These are phyloP conservation scores for Phanerochaete sordida DNA, from an alignment of 768 basidiomycete species.

Conservation along the genomic window DNA sequence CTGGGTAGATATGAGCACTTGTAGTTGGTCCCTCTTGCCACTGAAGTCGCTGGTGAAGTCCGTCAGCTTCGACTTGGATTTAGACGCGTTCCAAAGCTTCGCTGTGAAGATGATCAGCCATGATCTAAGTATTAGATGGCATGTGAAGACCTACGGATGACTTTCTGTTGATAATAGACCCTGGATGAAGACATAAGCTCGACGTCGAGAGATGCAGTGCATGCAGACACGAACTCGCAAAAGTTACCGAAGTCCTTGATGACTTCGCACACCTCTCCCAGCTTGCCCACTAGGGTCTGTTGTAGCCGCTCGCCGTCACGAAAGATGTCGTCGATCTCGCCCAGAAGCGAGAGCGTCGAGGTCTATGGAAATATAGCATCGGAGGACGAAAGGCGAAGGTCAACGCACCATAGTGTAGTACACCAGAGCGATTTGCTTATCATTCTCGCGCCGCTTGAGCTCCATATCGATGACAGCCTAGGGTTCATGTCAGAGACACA, in stretches of 20 bases:
- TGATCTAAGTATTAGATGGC: background rate
- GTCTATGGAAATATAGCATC: background rate
- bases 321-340: constrained; percentile 17
- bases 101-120: constrained; percentile 4
- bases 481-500: background rate
- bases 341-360: constrained; percentile 16
- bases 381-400: too few species aligned
- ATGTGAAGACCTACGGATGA: background rate
- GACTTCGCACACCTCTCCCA: background rate
- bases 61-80: too few species aligned
- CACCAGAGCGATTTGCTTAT: constrained; percentile 22
- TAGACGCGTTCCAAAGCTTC: background rate
- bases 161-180: constrained; percentile 20
- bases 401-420: constrained; percentile 21
- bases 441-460: constrained; percentile 18
- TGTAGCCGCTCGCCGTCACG: constrained; percentile 6
- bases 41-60: too few species aligned
- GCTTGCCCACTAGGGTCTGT: too few species aligned
- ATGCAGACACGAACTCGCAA: constrained; percentile 14
- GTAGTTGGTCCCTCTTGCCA: too few species aligned
- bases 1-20: too few species aligned
- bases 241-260: constrained; percentile 18
- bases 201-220: too few species aligned
- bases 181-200: constrained; percentile 2
- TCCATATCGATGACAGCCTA: constrained; percentile 21